Percentiles rank a stretch among this genome's conserved stretches.
These are phyloP conservation scores for Lodderomyces metapsilosis DNA, from an alignment of 1,139 yeast species.

Conservation along the genomic window DNA sequence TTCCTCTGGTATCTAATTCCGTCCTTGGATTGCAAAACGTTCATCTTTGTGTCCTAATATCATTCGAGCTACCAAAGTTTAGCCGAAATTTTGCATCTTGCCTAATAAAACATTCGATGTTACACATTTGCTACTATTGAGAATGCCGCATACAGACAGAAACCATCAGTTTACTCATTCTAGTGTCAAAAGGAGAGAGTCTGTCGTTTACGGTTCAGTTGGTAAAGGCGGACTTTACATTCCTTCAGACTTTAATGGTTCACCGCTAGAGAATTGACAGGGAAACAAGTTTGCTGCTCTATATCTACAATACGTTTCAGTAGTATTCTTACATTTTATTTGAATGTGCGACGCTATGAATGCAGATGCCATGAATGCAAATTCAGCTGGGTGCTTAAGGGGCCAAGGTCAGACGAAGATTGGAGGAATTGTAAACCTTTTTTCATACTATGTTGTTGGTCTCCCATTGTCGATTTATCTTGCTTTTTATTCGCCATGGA, in stretches of 20 bases:
- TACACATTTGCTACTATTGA: too few species aligned
- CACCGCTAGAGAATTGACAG: slow-evolving; percentile 32
- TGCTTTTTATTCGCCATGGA: slow-evolving; percentile 45
- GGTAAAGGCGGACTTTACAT: slow-evolving; percentile 54
- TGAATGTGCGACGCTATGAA: slow-evolving; percentile 66
- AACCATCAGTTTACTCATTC: slow-evolving; percentile 48
- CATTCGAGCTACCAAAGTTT: too few species aligned
- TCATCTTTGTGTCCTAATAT: too few species aligned
- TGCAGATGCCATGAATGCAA: slow-evolving; percentile 59
- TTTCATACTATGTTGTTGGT: slow-evolving; percentile 54
- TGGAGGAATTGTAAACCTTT: slow-evolving; percentile 55
- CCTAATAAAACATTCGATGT: too few species aligned
- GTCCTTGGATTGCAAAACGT: too few species aligned
- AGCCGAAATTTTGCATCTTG: too few species aligned
- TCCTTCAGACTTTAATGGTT: slow-evolving; percentile 47
- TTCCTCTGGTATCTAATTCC: too few species aligned
- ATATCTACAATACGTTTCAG: slow-evolving; percentile 49
- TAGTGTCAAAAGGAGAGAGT: slow-evolving; percentile 49
- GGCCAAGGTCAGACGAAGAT: slow-evolving; percentile 62
- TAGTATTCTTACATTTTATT: slow-evolving; percentile 67
- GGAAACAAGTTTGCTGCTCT: slow-evolving; percentile 49
- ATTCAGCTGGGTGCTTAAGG: slow-evolving; percentile 58
- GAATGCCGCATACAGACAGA: slow-evolving; percentile 13
- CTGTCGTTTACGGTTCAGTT: slow-evolving; percentile 51
- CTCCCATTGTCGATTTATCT: slow-evolving; percentile 49